Evolutionary conservation across 1,284 basidiomycete species (phyloP).

Genomic region (Xerocomus nothofagi): DNA sequence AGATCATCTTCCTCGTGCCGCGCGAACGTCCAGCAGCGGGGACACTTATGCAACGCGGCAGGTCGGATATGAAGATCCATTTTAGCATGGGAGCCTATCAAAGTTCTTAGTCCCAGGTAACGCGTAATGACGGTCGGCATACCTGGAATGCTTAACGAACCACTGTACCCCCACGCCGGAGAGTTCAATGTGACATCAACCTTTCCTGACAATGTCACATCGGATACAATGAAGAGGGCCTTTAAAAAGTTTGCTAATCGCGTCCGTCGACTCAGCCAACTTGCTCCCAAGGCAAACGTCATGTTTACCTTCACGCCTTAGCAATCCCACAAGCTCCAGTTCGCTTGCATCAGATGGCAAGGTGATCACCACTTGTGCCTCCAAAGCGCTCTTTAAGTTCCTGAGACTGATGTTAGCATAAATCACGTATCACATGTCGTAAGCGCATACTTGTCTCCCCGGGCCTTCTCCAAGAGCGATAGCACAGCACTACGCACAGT

Average conservation of each 20-base stretch:
- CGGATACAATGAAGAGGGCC: slow-evolving; percentile 77
- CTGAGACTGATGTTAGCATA: slow-evolving; percentile 38
- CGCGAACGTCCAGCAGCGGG: slow-evolving; percentile 37
- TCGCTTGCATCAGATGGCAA: slow-evolving; percentile 37
- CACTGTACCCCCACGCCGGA: slow-evolving; percentile 50
- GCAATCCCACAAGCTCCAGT: slow-evolving; percentile 33
- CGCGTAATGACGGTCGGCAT: slow-evolving; percentile 8
- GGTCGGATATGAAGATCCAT: slow-evolving; percentile 26
- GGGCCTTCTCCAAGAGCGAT: slow-evolving; percentile 65
- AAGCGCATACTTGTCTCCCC: slow-evolving; percentile 59
- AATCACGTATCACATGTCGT: neutral
- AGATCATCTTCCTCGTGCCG: slow-evolving; percentile 26
- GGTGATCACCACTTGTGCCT: slow-evolving; percentile 64
- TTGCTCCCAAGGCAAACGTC: neutral
- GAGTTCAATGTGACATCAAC: slow-evolving; percentile 39
- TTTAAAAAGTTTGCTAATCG: slow-evolving; percentile 58
- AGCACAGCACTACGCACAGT: slow-evolving; percentile 57
- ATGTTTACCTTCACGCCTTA: slow-evolving; percentile 52
- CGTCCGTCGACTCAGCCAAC: slow-evolving; percentile 1
- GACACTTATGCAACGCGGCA: slow-evolving; percentile 27
- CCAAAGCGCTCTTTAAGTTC: slow-evolving; percentile 68
- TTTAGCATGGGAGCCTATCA: slow-evolving; percentile 16
- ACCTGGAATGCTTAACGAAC: slow-evolving; percentile 47
- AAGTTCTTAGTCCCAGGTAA: neutral
- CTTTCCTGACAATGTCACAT: slow-evolving; percentile 51